A percentile compares a stretch with the other conserved stretches of the same genome.
Evolutionary conservation across 805 yeast genomes (phyloP).

Genomic region (Candida caryicola): DNA sequence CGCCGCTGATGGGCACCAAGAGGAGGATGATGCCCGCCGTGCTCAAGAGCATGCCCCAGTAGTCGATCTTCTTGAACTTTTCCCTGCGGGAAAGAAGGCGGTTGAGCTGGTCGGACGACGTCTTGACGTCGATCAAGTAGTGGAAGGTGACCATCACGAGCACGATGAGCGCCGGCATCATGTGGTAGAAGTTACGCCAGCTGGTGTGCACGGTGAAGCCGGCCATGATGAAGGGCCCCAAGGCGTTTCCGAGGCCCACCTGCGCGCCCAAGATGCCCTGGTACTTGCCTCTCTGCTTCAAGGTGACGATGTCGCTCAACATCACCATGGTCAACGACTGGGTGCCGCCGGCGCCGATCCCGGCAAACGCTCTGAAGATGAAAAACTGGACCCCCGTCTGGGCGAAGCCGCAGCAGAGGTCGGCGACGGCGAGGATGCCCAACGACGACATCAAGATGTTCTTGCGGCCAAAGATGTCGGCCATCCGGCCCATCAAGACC

Average conservation of each 20-base stretch:
- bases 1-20: conserved; percentile 15
- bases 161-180: conserved; percentile 19
- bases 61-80: conserved; percentile 27
- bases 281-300: conserved; percentile 51
- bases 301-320: conserved; percentile 54
- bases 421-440: conserved; percentile 43
- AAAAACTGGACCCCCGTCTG: conserved; percentile 45
- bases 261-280: conserved; percentile 40
- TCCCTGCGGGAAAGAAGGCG: conserved; percentile 28
- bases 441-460: conserved; percentile 44
- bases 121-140: conserved; percentile 12
- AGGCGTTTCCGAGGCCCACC: conserved; percentile 23
- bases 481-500: conserved; percentile 67
- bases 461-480: conserved; percentile 62
- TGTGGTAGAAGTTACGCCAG: conserved; percentile 21
- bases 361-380: conserved; percentile 53
- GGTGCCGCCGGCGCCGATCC: conserved; percentile 59
- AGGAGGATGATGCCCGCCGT: conserved; percentile 12
- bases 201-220: conserved; percentile 15
- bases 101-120: conserved; percentile 15
- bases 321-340: conserved; percentile 50
- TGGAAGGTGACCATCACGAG: conserved; percentile 14
- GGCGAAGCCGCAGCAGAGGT: conserved; percentile 40
- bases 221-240: conserved; percentile 24
- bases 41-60: conserved; percentile 12